Evolutionary conservation across 345 rosid species (phyloP).

Genomic region (Arabidopsis suecica): DNA sequence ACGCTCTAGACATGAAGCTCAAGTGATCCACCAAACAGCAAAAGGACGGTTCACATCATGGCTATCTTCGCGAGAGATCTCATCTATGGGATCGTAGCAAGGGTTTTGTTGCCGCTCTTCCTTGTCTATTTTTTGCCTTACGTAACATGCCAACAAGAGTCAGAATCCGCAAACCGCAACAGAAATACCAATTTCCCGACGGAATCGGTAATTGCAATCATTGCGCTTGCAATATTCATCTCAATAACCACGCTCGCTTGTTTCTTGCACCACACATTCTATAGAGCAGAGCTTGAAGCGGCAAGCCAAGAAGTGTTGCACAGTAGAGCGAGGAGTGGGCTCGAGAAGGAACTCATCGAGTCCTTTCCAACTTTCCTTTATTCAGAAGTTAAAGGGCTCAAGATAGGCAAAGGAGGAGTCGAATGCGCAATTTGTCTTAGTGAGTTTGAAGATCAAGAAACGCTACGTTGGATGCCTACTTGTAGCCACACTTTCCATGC

Average conservation of each 20-base stretch:
- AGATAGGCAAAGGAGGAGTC: conserved; percentile 52
- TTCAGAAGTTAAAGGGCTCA: conserved; percentile 63
- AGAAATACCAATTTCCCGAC: too few species aligned
- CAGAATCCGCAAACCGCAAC: too few species aligned
- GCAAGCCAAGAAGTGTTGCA: background rate
- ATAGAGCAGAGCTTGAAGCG: background rate
- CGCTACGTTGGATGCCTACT: conserved; percentile 70
- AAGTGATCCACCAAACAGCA: too few species aligned
- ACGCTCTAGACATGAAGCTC: too few species aligned
- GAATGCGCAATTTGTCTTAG: conserved; percentile 78
- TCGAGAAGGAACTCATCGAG: conserved; percentile 40
- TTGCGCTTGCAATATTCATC: background rate
- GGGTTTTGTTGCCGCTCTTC: too few species aligned
- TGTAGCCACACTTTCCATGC: conserved; percentile 39
- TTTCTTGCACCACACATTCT: background rate
- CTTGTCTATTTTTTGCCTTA: too few species aligned
- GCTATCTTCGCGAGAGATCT: too few species aligned
- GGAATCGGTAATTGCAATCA: too few species aligned
- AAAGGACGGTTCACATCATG: too few species aligned
- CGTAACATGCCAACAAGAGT: too few species aligned
- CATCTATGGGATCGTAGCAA: too few species aligned
- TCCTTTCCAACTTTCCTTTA: conserved; percentile 67
- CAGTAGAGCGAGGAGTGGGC: background rate
- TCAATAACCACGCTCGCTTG: too few species aligned
- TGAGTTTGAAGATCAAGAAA: conserved; percentile 63